phyloP scores from a whole-genome alignment of 2,329 filamentous ascomycete genomes.

The Cercospora zeae-maydis region DNA sequence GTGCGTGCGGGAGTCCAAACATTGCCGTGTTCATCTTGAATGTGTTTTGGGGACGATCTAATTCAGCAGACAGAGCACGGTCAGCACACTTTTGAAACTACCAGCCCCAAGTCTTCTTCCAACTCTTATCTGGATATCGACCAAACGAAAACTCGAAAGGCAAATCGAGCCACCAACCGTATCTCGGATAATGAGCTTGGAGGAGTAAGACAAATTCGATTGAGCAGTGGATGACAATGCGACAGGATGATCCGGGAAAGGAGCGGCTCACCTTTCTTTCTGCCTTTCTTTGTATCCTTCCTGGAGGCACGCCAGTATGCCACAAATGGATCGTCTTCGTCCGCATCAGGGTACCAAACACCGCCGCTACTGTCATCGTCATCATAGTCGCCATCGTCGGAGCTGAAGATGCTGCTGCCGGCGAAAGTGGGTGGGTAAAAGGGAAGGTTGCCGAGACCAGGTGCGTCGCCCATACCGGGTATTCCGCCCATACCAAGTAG shows the following conservation, averaged over 20 bases:
- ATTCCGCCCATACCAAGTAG: no score
- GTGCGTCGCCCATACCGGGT: background rate
- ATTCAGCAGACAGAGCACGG: background rate
- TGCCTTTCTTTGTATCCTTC: background rate
- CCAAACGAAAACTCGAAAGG: background rate
- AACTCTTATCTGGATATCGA: background rate
- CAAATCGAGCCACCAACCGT: background rate
- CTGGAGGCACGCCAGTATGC: background rate
- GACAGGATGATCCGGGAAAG: background rate
- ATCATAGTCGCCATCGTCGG: background rate
- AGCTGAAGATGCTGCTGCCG: background rate
- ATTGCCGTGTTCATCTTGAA: background rate
- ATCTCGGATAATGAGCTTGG: background rate
- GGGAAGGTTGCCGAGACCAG: background rate
- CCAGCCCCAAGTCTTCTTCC: background rate
- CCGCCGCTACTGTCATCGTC: background rate
- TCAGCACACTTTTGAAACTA: background rate
- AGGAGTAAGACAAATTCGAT: background rate
- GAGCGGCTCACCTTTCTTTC: slow-evolving; percentile 3
- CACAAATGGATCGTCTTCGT: slow-evolving; percentile 3
- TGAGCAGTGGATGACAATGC: background rate
- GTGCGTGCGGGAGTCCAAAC: background rate
- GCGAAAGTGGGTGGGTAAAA: background rate
- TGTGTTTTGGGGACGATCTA: background rate
- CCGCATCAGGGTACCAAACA: slow-evolving; percentile 15